These are phyloP conservation scores for Ustilago vetiveriae DNA, from an alignment of 1,284 basidiomycete species.

Conservation along the genomic window DNA sequence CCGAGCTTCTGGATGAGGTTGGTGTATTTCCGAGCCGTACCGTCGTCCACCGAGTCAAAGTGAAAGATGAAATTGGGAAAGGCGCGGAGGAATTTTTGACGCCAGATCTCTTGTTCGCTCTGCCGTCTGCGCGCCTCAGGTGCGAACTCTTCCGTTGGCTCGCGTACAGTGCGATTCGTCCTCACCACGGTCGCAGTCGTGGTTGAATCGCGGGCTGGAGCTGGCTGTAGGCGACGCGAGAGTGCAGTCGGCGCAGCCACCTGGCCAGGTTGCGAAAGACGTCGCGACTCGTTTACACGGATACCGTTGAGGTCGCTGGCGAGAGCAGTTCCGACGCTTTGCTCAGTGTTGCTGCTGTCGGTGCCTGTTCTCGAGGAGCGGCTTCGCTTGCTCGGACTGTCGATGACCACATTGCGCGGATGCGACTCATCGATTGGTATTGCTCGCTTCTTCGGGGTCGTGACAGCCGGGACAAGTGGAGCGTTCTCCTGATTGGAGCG, in stretches of 20 bases:
- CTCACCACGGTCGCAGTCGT: slow-evolving; percentile 35
- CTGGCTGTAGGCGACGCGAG: slow-evolving; percentile 16
- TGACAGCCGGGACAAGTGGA: slow-evolving; percentile 12
- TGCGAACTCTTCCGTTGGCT: slow-evolving; percentile 52
- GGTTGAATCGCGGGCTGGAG: slow-evolving; percentile 2
- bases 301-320: slow-evolving; percentile 44
- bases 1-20: slow-evolving; percentile 54
- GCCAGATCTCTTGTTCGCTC: slow-evolving; percentile 51
- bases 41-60: slow-evolving; percentile 59
- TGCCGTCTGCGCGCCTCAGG: slow-evolving; percentile 46
- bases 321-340: slow-evolving; percentile 41
- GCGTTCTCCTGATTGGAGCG: slow-evolving; percentile 43
- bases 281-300: slow-evolving; percentile 30
- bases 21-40: slow-evolving; percentile 34
- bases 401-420: slow-evolving; percentile 51
- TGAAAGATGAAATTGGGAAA: slow-evolving; percentile 65
- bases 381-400: slow-evolving; percentile 52
- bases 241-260: slow-evolving; percentile 4
- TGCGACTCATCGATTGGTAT: slow-evolving; percentile 63
- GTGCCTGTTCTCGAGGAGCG: slow-evolving; percentile 53
- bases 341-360: slow-evolving; percentile 41
- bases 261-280: slow-evolving; percentile 13
- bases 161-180: slow-evolving; percentile 56
- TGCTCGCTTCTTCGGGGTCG: slow-evolving; percentile 63
- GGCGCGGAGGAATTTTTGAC: slow-evolving; percentile 51